Evolutionary conservation across 805 yeast genomes (phyloP).

Genomic region (Zygosaccharomyces bailii): DNA sequence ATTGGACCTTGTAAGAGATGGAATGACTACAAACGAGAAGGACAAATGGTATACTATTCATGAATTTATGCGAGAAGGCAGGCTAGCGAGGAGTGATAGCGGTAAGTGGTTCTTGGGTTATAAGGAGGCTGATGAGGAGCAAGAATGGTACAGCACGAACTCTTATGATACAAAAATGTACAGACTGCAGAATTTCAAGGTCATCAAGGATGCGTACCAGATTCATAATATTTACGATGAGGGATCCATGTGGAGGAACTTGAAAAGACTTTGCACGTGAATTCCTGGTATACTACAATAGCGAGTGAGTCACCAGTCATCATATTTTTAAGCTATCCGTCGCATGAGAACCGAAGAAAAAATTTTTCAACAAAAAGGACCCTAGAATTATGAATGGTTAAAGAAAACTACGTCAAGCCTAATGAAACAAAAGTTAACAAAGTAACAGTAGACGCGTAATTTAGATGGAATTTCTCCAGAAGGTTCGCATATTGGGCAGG

Average conservation of each 20-base stretch:
- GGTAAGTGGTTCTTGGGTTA: slow-evolving; percentile 20
- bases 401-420: background rate
- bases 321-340: too few relatives aligned
- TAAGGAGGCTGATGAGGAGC: slow-evolving; percentile 1
- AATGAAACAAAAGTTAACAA: background rate
- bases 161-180: slow-evolving; percentile 28
- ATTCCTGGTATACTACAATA: background rate
- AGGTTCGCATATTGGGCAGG: slow-evolving; percentile 74
- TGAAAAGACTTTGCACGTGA: slow-evolving; percentile 23
- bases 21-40: slow-evolving; percentile 73
- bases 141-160: slow-evolving; percentile 31
- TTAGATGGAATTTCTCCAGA: slow-evolving; percentile 35
- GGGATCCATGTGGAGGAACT: slow-evolving; percentile 27
- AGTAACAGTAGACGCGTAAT: background rate
- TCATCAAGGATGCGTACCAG: slow-evolving; percentile 18
- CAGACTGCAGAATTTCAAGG: slow-evolving; percentile 11
- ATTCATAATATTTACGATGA: slow-evolving; percentile 34
- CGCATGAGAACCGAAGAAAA: too few relatives aligned
- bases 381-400: background rate
- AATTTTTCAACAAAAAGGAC: slow-evolving; percentile 2
- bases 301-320: too few relatives aligned
- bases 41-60: slow-evolving; percentile 69
- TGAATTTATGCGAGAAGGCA: slow-evolving; percentile 43
- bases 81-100: slow-evolving; percentile 27
- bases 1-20: slow-evolving; percentile 50